Evolutionary conservation across 257 asterid species (phyloP).

Genomic region (Perilla frutescens): DNA sequence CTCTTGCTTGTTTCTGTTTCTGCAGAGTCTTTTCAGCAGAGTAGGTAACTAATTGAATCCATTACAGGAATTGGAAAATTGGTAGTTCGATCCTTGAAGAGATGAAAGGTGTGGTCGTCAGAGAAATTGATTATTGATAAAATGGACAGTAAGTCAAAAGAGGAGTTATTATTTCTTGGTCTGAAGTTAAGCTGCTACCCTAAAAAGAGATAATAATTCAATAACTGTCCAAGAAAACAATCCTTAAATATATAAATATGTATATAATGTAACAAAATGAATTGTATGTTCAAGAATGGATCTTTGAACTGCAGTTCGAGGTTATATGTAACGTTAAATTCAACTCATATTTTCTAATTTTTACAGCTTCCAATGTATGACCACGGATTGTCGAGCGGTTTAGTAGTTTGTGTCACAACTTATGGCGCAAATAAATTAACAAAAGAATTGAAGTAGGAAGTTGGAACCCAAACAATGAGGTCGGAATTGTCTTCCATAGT

Average conservation of each 20-base stretch:
- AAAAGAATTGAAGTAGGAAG: neutral
- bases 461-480: neutral
- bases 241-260: neutral
- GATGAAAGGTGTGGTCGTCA: neutral
- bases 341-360: neutral
- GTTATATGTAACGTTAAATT: neutral
- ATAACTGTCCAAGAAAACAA: neutral
- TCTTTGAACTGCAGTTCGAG: neutral
- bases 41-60: slow-evolving; percentile 16
- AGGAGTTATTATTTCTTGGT: slow-evolving; percentile 24
- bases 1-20: neutral
- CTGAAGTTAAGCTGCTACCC: slow-evolving; percentile 1
- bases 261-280: neutral
- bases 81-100: slow-evolving; percentile 24
- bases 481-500: neutral
- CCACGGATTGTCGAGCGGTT: neutral
- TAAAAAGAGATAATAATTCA: neutral
- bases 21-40: neutral
- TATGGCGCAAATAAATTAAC: too few species aligned
- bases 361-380: neutral
- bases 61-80: slow-evolving; percentile 12
- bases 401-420: neutral
- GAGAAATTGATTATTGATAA: slow-evolving; percentile 10
- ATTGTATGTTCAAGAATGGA: neutral
- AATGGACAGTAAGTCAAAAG: slow-evolving; percentile 27